These are phyloP conservation scores for Vitis rotundifolia DNA, from an alignment of 164 flowering plant species.

Conservation along the genomic window DNA sequence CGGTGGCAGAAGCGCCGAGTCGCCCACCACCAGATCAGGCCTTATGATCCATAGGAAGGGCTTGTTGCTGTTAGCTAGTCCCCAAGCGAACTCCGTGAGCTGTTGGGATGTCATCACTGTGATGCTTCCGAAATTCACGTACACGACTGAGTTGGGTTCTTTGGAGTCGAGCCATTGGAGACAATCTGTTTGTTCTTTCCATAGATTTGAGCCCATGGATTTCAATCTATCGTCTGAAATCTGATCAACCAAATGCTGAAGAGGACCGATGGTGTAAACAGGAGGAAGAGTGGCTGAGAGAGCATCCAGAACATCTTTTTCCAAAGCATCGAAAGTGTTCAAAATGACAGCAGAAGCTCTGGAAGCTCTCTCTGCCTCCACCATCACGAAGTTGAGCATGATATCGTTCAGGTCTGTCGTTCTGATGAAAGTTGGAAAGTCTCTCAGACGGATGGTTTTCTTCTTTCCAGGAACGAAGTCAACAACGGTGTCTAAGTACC, in stretches of 20 bases:
- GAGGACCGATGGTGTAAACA: constrained; percentile 4
- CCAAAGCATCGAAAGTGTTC: constrained; percentile 27
- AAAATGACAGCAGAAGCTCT: constrained; percentile 31
- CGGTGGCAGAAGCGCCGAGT: neutral
- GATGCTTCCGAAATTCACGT: constrained; percentile 8
- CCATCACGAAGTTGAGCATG: constrained; percentile 20
- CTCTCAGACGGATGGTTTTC: constrained; percentile 35
- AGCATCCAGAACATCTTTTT: neutral
- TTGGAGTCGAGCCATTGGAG: constrained; percentile 5
- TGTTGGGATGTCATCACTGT: constrained; percentile 2
- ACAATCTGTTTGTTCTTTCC: constrained; percentile 16
- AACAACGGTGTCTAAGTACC: constrained; percentile 33
- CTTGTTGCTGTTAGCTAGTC: neutral
- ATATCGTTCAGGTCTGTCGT: constrained; percentile 33
- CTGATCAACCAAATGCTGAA: neutral
- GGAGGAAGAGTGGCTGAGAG: neutral
- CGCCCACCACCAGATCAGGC: constrained; percentile 7
- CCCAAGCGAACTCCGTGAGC: constrained; percentile 4
- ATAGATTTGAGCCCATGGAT: constrained; percentile 1
- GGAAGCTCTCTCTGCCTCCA: constrained; percentile 6
- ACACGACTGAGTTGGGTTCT: neutral
- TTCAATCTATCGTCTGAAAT: neutral
- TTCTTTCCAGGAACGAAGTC: constrained; percentile 40
- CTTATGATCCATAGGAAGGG: constrained; percentile 9
- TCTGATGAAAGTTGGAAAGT: constrained; percentile 34